Evolutionary conservation across 495 filamentous ascomycete species (phyloP).

Genomic region (Opeltia flavorubescens): DNA sequence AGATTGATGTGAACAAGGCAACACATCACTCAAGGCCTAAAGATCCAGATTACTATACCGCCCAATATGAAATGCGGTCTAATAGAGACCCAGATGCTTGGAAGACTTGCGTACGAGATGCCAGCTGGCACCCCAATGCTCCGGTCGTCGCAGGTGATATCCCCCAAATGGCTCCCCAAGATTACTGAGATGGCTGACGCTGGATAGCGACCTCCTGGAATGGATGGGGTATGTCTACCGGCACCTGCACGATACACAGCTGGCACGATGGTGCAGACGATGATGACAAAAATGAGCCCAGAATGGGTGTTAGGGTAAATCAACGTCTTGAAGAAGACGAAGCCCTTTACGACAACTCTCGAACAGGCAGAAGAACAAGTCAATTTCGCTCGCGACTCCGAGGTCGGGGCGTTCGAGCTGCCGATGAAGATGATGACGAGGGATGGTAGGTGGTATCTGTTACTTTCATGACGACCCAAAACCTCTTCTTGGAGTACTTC

Average conservation of each 20-base stretch:
- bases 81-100: slow-evolving; percentile 29
- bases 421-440: slow-evolving; percentile 12
- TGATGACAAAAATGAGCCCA: slow-evolving; percentile 51
- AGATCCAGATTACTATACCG: slow-evolving; percentile 28
- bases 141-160: slow-evolving; percentile 72
- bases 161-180: not conserved
- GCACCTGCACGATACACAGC: slow-evolving; percentile 62
- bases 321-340: slow-evolving; percentile 30
- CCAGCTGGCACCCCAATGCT: slow-evolving; percentile 86
- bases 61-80: slow-evolving; percentile 22
- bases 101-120: slow-evolving; percentile 81
- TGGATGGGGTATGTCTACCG: slow-evolving; percentile 50
- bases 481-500: too few species aligned
- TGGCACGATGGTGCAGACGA: slow-evolving; percentile 51
- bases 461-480: too few species aligned
- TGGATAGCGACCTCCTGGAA: slow-evolving; percentile 63
- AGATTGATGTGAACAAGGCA: slow-evolving; percentile 59
- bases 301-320: slow-evolving; percentile 40
- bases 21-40: slow-evolving; percentile 47
- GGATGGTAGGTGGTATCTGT: not conserved
- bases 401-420: slow-evolving; percentile 11
- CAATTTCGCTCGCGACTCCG: slow-evolving; percentile 10
- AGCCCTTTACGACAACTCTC: slow-evolving; percentile 12
- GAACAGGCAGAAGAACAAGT: not conserved
- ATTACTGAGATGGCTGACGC: not conserved